A percentile compares a stretch with the other conserved stretches of the same genome.
Evolutionary conservation across 2,329 filamentous ascomycete species (phyloP).

Genomic region (Penicillium sp.): DNA sequence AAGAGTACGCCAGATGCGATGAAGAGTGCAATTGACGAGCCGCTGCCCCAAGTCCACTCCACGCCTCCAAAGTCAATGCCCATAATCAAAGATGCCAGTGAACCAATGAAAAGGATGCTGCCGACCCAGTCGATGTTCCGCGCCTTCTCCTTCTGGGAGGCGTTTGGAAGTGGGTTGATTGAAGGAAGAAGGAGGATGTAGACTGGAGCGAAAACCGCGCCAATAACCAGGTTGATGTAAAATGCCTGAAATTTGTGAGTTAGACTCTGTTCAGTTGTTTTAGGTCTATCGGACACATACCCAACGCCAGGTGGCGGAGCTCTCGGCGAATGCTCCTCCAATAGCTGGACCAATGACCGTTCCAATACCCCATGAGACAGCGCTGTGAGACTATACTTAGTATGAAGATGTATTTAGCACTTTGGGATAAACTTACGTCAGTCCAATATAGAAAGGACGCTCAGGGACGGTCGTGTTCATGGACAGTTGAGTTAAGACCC

Average conservation of each 20-base stretch:
- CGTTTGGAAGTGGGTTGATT: constrained; percentile 20
- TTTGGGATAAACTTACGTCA: not conserved
- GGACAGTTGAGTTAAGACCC: not conserved
- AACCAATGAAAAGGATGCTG: constrained; percentile 25
- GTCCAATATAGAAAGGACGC: not conserved
- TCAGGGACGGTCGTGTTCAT: not conserved
- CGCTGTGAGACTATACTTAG: not conserved
- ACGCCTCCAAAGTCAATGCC: constrained; percentile 36
- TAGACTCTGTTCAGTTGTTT: not conserved
- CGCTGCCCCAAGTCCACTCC: constrained; percentile 41
- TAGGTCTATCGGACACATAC: not conserved
- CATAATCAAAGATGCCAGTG: constrained; percentile 7
- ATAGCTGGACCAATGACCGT: constrained; percentile 37
- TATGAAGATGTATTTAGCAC: not conserved
- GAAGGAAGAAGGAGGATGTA: constrained; percentile 45
- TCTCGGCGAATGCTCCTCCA: constrained; percentile 36
- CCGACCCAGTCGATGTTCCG: constrained; percentile 37
- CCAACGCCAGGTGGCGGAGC: constrained; percentile 30
- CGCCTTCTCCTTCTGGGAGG: constrained; percentile 21
- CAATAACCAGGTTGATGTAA: constrained; percentile 56
- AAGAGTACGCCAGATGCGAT: constrained; percentile 39
- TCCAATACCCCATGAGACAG: not conserved
- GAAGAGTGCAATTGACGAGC: constrained; percentile 44
- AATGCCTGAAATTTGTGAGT: constrained; percentile 32
- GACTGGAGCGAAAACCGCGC: constrained; percentile 44